phyloP scores from a whole-genome alignment of 176 grass and related monocot species.

The Oryza glumipatula region DNA sequence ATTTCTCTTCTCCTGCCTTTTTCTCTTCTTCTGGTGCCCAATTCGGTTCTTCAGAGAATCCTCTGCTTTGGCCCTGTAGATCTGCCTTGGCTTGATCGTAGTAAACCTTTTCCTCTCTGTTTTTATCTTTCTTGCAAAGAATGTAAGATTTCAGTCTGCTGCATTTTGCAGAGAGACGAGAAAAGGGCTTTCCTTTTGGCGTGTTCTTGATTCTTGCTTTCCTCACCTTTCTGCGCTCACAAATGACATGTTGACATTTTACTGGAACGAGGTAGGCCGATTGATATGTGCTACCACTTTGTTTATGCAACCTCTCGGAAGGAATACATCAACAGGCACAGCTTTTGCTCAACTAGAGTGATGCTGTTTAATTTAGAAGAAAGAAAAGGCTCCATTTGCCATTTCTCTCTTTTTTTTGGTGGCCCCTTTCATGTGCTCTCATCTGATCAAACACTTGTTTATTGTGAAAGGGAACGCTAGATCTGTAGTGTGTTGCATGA shows the following conservation, averaged over 20 bases:
- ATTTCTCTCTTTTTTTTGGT: too few relatives aligned
- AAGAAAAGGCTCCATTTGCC: background rate
- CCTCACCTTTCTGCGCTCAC: slow-evolving; percentile 15
- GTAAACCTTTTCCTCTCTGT: background rate
- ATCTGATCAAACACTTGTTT: slow-evolving; percentile 39
- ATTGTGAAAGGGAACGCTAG: slow-evolving; percentile 37
- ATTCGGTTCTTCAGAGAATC: background rate
- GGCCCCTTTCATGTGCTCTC: slow-evolving; percentile 28
- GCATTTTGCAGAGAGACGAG: slow-evolving; percentile 39
- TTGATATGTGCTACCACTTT: slow-evolving; percentile 1
- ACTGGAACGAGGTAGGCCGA: background rate
- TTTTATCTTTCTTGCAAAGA: background rate
- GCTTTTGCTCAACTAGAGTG: slow-evolving; percentile 6
- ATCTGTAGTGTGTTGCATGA: slow-evolving; percentile 50
- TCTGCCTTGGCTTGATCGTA: slow-evolving; percentile 12
- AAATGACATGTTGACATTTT: background rate
- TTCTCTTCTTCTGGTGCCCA: background rate
- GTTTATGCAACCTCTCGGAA: background rate
- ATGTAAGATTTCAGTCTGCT: slow-evolving; percentile 11
- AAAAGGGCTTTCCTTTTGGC: slow-evolving; percentile 28
- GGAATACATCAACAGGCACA: slow-evolving; percentile 11
- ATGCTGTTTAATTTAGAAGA: background rate
- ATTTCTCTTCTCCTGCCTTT: background rate
- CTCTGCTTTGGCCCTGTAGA: slow-evolving; percentile 28
- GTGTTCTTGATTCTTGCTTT: slow-evolving; percentile 9